Evolutionary conservation across 768 basidiomycete genomes (phyloP).

Genomic region (Leccinum disarticulatum): DNA sequence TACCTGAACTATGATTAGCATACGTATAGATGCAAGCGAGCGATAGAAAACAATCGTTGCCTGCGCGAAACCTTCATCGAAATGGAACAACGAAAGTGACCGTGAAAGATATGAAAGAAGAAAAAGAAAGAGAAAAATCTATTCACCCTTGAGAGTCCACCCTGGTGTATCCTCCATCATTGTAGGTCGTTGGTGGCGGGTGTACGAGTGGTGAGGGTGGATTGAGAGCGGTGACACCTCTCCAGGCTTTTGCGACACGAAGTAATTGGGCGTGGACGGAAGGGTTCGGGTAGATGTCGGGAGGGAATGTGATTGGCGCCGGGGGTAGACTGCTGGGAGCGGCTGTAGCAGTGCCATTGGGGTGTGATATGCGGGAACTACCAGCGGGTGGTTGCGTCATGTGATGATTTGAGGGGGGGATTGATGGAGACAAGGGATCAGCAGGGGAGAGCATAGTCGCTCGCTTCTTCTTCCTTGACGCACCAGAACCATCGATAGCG

Average conservation of each 20-base stretch:
- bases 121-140: slow-evolving; percentile 1
- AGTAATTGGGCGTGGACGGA: slow-evolving; percentile 50
- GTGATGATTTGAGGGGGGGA: slow-evolving; percentile 11
- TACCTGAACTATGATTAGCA: slow-evolving; percentile 27
- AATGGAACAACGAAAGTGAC: not conserved
- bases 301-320: slow-evolving; percentile 39
- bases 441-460: slow-evolving; percentile 35
- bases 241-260: slow-evolving; percentile 63
- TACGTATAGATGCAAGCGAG: slow-evolving; percentile 11
- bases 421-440: slow-evolving; percentile 21
- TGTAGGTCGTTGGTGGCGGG: slow-evolving; percentile 25
- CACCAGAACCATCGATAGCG: slow-evolving; percentile 34
- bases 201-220: slow-evolving; percentile 21
- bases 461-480: slow-evolving; percentile 39
- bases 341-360: slow-evolving; percentile 7
- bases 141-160: slow-evolving; percentile 33
- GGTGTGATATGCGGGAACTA: slow-evolving; percentile 20
- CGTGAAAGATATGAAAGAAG: not conserved
- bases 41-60: slow-evolving; percentile 11
- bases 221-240: slow-evolving; percentile 62
- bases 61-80: slow-evolving; percentile 12
- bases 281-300: slow-evolving; percentile 30
- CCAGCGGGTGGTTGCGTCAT: slow-evolving; percentile 16
- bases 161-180: slow-evolving; percentile 19
- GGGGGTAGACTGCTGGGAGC: slow-evolving; percentile 15